Conservation (phyloP, 2,329 filamentous ascomycete species). For the Botryotinia globosa region DNA sequence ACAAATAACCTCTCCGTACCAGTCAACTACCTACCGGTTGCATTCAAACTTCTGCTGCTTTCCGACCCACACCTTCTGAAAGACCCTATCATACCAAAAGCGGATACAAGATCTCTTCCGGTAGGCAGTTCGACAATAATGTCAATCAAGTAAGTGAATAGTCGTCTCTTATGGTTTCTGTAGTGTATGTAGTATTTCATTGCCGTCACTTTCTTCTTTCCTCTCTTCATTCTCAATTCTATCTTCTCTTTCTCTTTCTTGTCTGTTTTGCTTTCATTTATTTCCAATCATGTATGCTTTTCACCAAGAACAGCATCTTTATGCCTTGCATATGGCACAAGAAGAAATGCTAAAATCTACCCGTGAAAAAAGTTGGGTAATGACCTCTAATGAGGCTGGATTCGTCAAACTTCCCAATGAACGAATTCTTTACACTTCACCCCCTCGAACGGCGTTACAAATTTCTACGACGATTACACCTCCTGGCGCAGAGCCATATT, state of each 20-base stretch:
- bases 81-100: conserved; percentile 19
- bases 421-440: conserved; percentile 75
- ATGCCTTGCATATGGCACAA: conserved; percentile 33
- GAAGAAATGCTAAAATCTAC: conserved; percentile 33
- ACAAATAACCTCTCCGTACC: background rate
- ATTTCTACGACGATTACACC: conserved; percentile 63
- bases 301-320: conserved; percentile 37
- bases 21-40: conserved; percentile 6
- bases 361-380: conserved; percentile 70
- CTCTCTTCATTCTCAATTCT: conserved; percentile 1
- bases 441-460: conserved; percentile 73
- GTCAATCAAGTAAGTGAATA: conserved; percentile 22
- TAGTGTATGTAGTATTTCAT: conserved; percentile 17
- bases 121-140: conserved; percentile 19
- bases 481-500: conserved; percentile 60
- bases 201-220: conserved; percentile 4
- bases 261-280: background rate
- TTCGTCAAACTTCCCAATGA: conserved; percentile 86
- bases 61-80: conserved; percentile 18
- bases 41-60: conserved; percentile 13
- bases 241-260: background rate
- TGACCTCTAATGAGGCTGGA: conserved; percentile 68
- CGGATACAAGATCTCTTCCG: conserved; percentile 19
- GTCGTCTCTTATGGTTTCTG: conserved; percentile 17
- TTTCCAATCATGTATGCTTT: conserved; percentile 35